Evolutionary conservation across 2,329 filamentous ascomycete species (phyloP), one percentile per base, ranked within the genome.

Genomic region (Thielaviopsis musarum): DNA sequence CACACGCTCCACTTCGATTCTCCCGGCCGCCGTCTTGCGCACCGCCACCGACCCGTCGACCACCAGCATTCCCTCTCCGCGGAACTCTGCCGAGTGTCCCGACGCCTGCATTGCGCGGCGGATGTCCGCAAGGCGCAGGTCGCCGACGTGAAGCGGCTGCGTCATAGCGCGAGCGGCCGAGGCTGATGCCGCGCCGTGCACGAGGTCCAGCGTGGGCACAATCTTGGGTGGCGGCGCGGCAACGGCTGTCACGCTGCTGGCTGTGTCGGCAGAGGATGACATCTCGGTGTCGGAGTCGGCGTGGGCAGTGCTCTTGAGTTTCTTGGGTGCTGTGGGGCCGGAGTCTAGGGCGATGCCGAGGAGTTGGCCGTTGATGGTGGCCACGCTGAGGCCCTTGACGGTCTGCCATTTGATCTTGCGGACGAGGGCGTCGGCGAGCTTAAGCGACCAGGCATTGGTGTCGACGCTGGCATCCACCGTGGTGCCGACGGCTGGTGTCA

Each of bases 391-490:
- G 1, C 87, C 90, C 59, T 89, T 84, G 24, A 97, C 90, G 61
- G 88, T 91, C 73, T 97, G 93, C 93, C 93, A 97, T 67, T 88
- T 88, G 62, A 98, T 77, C 65, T 86, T 86, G 71, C 88, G 88
- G 61, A 95, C 87, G 21, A 98, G 81, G 52, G 81, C 75, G 65
- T 91, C 88, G 55, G 88, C 90, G 19, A 98, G 78, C 70, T 91
- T 95, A 62, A 98, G 87, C 24, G 88, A 85, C 93, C 94, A 98
- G 3, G 93, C 91, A 69, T 97, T 96, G 5, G 91, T 97, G 69
- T 98, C 93, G 51, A 97, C 91, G 67, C 91, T 96, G 13, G 91
- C 93, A 70, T 98, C 85, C 51, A 98, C 78, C 15, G 77, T 75
- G 38, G 79, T 75, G 24, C 90, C 90, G n/a, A 88, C 75, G 10